These are phyloP conservation scores for Albatrellus ellisii DNA, from an alignment of 768 basidiomycete genomes.

Conservation along the genomic window DNA sequence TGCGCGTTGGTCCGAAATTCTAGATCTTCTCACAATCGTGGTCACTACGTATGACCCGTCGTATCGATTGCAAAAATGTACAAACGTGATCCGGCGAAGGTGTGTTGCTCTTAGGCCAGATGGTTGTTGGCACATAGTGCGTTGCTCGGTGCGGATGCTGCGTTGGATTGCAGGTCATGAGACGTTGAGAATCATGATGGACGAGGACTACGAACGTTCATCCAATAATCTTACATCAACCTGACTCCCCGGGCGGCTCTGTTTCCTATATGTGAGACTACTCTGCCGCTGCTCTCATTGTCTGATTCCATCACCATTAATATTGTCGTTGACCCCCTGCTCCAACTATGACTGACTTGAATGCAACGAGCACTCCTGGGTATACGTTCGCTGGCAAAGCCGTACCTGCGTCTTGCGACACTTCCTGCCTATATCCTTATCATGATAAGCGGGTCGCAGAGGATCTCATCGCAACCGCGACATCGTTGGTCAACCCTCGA, in stretches of 20 bases:
- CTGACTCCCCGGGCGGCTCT: background rate
- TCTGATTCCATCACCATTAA: background rate
- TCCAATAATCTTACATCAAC: background rate
- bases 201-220: background rate
- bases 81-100: too few relatives aligned
- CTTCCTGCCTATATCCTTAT: slow-evolving; percentile 25
- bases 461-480: slow-evolving; percentile 30
- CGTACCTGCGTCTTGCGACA: slow-evolving; percentile 6
- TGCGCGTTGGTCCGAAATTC: too few relatives aligned
- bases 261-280: background rate
- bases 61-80: too few relatives aligned
- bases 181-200: too few relatives aligned
- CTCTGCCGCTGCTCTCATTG: background rate
- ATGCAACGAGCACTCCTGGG: slow-evolving; percentile 15
- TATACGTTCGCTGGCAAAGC: slow-evolving; percentile 21
- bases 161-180: too few relatives aligned
- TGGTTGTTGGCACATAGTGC: too few relatives aligned
- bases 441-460: slow-evolving; percentile 28
- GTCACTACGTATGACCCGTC: too few relatives aligned
- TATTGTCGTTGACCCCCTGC: too few relatives aligned
- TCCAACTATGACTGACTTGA: slow-evolving; percentile 14
- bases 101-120: too few relatives aligned
- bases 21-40: too few relatives aligned
- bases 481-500: slow-evolving; percentile 30
- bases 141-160: too few relatives aligned